Evolutionary conservation across 306 rosid species (phyloP).

Genomic region (Begonia peltatifolia): DNA sequence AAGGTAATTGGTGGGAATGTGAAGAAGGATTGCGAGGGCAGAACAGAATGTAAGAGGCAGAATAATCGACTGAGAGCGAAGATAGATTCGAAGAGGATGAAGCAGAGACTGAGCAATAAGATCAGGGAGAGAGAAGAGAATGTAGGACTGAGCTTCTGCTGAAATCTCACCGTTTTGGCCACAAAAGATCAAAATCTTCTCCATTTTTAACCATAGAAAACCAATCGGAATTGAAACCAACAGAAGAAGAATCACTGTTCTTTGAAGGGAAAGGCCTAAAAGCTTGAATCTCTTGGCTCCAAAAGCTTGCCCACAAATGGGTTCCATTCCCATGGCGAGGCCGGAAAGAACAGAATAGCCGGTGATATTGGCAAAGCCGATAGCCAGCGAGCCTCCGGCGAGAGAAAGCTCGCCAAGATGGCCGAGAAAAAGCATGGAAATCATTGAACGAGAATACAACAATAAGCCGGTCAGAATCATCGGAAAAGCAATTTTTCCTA

Average conservation of each 20-base stretch:
- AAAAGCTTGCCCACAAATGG: slow-evolving; percentile 86
- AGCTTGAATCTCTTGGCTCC: slow-evolving; percentile 81
- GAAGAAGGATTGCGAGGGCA: slow-evolving; percentile 39
- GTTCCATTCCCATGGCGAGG: slow-evolving; percentile 92
- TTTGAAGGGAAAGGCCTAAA: slow-evolving; percentile 53
- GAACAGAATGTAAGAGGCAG: slow-evolving; percentile 70
- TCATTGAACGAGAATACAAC: slow-evolving; percentile 70
- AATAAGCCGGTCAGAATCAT: slow-evolving; percentile 61
- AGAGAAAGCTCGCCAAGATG: slow-evolving; percentile 50
- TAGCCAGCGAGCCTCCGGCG: slow-evolving; percentile 80
- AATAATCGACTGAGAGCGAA: slow-evolving; percentile 61
- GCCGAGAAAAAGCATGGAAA: slow-evolving; percentile 90
- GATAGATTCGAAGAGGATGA: slow-evolving; percentile 70
- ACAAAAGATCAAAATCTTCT: slow-evolving; percentile 34
- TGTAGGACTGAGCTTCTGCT: slow-evolving; percentile 44
- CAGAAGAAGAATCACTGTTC: slow-evolving; percentile 53
- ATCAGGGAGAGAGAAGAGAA: slow-evolving; percentile 66
- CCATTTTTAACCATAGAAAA: slow-evolving; percentile 57
- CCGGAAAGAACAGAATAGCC: slow-evolving; percentile 85
- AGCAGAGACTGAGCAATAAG: slow-evolving; percentile 59
- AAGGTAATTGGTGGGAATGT: slow-evolving; percentile 67
- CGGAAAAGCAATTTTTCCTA: slow-evolving; percentile 41
- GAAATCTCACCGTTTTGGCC: slow-evolving; percentile 60
- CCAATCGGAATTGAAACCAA: slow-evolving; percentile 41
- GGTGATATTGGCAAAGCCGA: slow-evolving; percentile 83